phyloP scores from a whole-genome alignment of 345 rosid genomes.

The Arabidopsis thaliana region TAIR10.1 NC_003076.8:20418001-20418500 shows the following conservation, averaged over 20 bases:
- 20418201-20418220: constrained; percentile 45
- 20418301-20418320: constrained; percentile 62
- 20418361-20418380: background rate
- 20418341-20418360: background rate
- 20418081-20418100: constrained; percentile 68
- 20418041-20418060: constrained; percentile 47
- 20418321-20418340: background rate
- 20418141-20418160: constrained; percentile 50
- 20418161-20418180: constrained; percentile 64
- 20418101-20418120: constrained; percentile 65
- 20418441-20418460: constrained; percentile 83
- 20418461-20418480: constrained; percentile 74
- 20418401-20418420: constrained; percentile 52
- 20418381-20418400: constrained; percentile 58
- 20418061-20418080: constrained; percentile 54
- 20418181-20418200: constrained; percentile 47
- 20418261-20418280: constrained; percentile 55
- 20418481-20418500: constrained; percentile 24
- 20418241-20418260: constrained; percentile 33
- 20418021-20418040: constrained; percentile 43
- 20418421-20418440: constrained; percentile 63
- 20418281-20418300: constrained; percentile 77
- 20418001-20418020: constrained; percentile 53
- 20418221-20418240: constrained; percentile 36
- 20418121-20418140: constrained; percentile 54